phyloP scores from a whole-genome alignment of 192 early-diverging fungal genomes.

The Linnemannia hyalina region DNA sequence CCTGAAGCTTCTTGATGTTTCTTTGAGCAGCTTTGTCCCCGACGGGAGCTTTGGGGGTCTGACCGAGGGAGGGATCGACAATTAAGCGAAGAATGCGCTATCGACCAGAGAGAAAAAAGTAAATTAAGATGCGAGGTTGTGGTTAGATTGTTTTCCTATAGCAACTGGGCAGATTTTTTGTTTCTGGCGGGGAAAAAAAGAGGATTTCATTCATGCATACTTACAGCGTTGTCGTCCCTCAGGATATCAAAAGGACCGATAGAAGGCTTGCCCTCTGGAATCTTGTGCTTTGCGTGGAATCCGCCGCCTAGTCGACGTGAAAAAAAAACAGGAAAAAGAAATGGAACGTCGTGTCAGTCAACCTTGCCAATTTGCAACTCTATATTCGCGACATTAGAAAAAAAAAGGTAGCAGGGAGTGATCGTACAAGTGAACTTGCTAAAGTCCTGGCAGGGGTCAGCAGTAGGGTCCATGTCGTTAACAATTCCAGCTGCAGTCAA shows the following conservation, averaged over 20 bases:
- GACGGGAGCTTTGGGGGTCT: conserved; percentile 21
- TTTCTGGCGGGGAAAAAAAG: neutral
- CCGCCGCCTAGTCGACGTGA: conserved; percentile 13
- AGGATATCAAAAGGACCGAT: neutral
- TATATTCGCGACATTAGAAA: neutral
- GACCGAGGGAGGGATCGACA: conserved; percentile 40
- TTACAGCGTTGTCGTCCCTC: neutral
- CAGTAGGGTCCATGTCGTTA: conserved; percentile 59
- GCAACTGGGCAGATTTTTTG: too few species aligned
- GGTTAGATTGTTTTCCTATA: neutral
- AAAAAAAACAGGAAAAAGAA: neutral
- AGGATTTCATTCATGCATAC: neutral
- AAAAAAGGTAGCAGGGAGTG: neutral
- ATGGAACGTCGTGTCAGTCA: too few species aligned
- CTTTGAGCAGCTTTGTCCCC: conserved; percentile 53
- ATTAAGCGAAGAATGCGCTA: conserved; percentile 59
- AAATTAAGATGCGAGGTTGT: neutral
- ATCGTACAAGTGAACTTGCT: conserved; percentile 70
- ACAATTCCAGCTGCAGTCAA: conserved; percentile 61
- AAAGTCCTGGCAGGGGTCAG: conserved; percentile 77
- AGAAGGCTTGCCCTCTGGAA: neutral
- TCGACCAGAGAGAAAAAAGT: too few species aligned
- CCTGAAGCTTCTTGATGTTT: conserved; percentile 66
- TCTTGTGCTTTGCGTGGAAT: conserved; percentile 4
- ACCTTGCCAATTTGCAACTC: too few species aligned